phyloP scores from a whole-genome alignment of 139 green algal genomes.

The Chlamydomonas sphaeroides region DNA sequence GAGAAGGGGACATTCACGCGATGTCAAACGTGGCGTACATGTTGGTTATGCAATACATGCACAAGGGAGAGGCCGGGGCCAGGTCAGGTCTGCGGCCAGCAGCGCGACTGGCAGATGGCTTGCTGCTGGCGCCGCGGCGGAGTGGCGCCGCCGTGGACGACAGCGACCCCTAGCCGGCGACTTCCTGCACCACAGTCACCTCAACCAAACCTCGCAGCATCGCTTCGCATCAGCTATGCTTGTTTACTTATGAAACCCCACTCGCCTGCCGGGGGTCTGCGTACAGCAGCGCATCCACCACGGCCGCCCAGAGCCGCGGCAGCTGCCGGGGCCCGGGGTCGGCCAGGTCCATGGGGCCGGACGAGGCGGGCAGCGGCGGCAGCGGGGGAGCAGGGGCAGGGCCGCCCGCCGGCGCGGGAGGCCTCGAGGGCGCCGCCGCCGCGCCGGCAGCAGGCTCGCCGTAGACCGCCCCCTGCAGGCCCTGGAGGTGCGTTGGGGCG shows the following conservation, averaged over 20 bases:
- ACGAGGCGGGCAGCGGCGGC: conserved; percentile 9
- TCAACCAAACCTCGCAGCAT: not conserved
- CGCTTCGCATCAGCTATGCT: not conserved
- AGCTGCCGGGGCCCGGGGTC: conserved; percentile 53
- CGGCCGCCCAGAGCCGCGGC: conserved; percentile 52
- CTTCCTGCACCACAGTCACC: too few species aligned
- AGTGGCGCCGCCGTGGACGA: too few species aligned
- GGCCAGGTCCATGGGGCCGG: conserved; percentile 39
- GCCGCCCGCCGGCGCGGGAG: not conserved
- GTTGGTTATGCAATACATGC: too few species aligned
- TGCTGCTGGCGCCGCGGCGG: not conserved
- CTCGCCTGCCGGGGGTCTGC: conserved; percentile 36
- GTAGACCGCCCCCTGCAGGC: conserved; percentile 53
- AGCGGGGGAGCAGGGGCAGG: not conserved
- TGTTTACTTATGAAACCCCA: not conserved
- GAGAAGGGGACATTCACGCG: too few species aligned
- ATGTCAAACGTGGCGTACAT: too few species aligned
- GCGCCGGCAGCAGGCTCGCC: too few species aligned
- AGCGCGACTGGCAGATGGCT: not conserved
- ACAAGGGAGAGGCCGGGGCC: too few species aligned
- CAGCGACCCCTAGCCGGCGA: too few species aligned
- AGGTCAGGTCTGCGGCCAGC: not conserved
- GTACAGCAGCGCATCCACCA: conserved; percentile 64
- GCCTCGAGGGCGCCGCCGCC: too few species aligned
- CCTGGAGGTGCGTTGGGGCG: conserved; percentile 14